These are phyloP conservation scores for Picea engelmannii DNA, from an alignment of 83 land plant species.

Conservation along the genomic window DNA sequence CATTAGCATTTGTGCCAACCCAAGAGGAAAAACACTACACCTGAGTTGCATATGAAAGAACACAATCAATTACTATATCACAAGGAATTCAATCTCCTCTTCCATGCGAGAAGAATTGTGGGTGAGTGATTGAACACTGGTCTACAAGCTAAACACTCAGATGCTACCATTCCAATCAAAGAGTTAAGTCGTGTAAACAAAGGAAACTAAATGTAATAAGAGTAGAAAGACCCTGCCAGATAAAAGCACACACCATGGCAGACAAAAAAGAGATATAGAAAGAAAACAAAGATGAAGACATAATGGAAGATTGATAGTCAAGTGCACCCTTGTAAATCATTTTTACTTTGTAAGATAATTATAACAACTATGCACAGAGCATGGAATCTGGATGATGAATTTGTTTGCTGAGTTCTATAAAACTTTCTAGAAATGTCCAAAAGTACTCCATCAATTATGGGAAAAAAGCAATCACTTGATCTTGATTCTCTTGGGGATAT, in stretches of 20 bases:
- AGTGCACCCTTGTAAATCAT: neutral
- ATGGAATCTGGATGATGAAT: too few species aligned
- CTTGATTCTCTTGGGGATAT: neutral
- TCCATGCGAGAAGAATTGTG: too few species aligned
- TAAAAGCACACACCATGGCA: neutral
- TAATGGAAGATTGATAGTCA: neutral
- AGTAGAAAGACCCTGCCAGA: neutral
- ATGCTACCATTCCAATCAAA: neutral
- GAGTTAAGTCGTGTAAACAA: neutral
- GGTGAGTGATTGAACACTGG: neutral
- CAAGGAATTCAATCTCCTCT: neutral
- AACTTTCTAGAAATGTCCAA: neutral
- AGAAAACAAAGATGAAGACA: too few species aligned
- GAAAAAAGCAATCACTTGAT: neutral
- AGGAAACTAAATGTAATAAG: neutral
- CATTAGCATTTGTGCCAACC: neutral
- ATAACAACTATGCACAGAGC: neutral
- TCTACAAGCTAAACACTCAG: neutral
- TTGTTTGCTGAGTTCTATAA: neutral
- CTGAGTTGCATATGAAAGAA: neutral
- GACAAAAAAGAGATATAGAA: too few species aligned
- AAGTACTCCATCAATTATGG: neutral
- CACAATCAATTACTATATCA: neutral
- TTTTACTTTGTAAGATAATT: neutral
- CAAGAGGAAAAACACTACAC: neutral